A percentile compares a stretch with the other conserved stretches of the same genome.
These are phyloP conservation scores for Ananas comosus DNA, from an alignment of 176 grass and related monocot species.

Conservation along the genomic window DNA sequence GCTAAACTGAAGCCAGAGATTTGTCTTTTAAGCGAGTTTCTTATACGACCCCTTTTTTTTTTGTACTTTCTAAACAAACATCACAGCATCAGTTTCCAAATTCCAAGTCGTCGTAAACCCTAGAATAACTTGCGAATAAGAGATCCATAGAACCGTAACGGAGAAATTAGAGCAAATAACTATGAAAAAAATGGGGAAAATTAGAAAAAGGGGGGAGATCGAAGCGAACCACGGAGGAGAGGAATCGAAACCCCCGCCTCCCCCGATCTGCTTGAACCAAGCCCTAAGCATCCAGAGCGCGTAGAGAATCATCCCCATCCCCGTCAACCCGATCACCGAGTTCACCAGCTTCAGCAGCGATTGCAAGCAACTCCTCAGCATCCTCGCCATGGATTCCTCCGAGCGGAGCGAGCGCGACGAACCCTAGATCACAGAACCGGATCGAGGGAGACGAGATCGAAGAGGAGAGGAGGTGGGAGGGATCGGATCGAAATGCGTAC, in stretches of 20 bases:
- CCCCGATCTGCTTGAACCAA: conserved; percentile 45
- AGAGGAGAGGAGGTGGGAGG: too few species aligned
- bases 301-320: conserved; percentile 94
- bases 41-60: too few species aligned
- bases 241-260: background rate
- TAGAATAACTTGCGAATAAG: too few species aligned
- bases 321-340: conserved; percentile 71
- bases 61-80: too few species aligned
- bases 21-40: too few species aligned
- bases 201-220: background rate
- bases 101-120: too few species aligned
- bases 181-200: background rate
- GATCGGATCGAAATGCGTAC: too few species aligned
- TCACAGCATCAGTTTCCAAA: too few species aligned
- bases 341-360: conserved; percentile 82
- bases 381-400: conserved; percentile 26
- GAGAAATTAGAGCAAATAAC: background rate
- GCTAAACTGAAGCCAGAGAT: too few species aligned
- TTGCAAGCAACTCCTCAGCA: conserved; percentile 57
- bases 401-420: background rate
- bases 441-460: background rate
- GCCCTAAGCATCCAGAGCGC: conserved; percentile 88
- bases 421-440: conserved; percentile 1
- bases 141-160: background rate
- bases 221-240: conserved; percentile 52